Evolutionary conservation across 805 yeast species (phyloP), one percentile per base, ranked within the genome.

Genomic region (Pichia scutulata): DNA sequence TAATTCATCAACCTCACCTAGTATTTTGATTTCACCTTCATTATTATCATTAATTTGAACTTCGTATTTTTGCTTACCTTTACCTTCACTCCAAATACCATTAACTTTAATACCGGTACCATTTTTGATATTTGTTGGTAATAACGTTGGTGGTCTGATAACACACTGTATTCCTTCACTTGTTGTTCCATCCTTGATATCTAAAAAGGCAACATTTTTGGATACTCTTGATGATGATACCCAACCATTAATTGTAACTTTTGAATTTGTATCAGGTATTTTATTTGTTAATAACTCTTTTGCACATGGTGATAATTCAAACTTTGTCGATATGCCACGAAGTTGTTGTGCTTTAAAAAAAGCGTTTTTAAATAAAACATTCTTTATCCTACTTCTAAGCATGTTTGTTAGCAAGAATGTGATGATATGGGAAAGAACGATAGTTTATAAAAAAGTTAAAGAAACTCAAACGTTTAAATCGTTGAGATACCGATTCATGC

Each of bases 161-260:
- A 82, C 80, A 50, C 88, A 76, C 59, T 76, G 78, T 51, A 90
- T 61, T 16, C 76, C 72, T 26, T 69, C 54, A 30, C 74, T 68
- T 2, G 78, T 69, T 0, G 93, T 75, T 0, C 98, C 98, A 63
- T 93, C 98, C 2, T 76, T 68, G 12, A 93, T 56, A 59, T 89
- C 96, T 4, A 89, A 69, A 65, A 93, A 93, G 0, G 89, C 85
- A 4, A 86, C 74, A 48, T 82, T 84, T 61, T 89, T 89, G 62
- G 89, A 76, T 9, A 74, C 65, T 46, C 97, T 75, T 2, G 88
- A 77, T 0, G 89, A 76, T 49, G 79, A 79, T 22, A 93, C 76
- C 83, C 88, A 83, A 1, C 98, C 99, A 25, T 74, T 70, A 6
- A 86, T 72, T 2, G 71, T 66, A 7, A 81, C 66, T 1, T 54